These are phyloP conservation scores for Dictyostelium purpureum DNA, from an alignment of 78 protist species.

Conservation along the genomic window DNA sequence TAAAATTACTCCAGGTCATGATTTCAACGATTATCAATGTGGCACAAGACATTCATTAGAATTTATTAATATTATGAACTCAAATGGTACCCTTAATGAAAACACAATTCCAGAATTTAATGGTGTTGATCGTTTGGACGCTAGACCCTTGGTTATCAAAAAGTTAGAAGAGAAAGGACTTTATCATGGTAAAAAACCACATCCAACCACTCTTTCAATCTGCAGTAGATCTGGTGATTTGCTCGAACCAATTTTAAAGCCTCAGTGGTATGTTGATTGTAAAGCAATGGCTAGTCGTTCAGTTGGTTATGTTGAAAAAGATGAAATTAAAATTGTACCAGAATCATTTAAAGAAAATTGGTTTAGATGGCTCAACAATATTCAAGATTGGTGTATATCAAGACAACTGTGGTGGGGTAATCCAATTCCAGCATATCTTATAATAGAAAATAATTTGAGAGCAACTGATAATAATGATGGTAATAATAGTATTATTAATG, in stretches of 20 bases:
- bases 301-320: conserved; percentile 58
- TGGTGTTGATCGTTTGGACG: conserved; percentile 85
- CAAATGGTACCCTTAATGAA: conserved; percentile 90
- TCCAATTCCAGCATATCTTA: conserved; percentile 98
- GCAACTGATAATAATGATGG: not conserved
- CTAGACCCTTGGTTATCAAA: conserved; percentile 83
- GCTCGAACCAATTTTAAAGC: conserved; percentile 94
- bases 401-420: conserved; percentile 99
- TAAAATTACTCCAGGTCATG: conserved; percentile 96
- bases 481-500: not conserved
- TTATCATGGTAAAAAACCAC: conserved; percentile 20
- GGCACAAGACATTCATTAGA: conserved; percentile 95
- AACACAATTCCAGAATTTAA: conserved; percentile 10
- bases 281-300: conserved; percentile 53
- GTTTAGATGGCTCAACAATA: conserved; percentile 80
- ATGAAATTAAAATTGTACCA: conserved; percentile 88
- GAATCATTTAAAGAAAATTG: conserved; percentile 22
- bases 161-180: conserved; percentile 74
- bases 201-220: conserved; percentile 85
- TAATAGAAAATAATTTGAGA: not conserved
- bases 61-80: conserved; percentile 85
- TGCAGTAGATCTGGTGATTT: conserved; percentile 91
- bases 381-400: conserved; percentile 97
- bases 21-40: conserved; percentile 97
- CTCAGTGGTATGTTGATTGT: conserved; percentile 97